Evolutionary conservation across 2,329 filamentous ascomycete species (phyloP).

Genomic region (Colletotrichum orchidophilum): DNA sequence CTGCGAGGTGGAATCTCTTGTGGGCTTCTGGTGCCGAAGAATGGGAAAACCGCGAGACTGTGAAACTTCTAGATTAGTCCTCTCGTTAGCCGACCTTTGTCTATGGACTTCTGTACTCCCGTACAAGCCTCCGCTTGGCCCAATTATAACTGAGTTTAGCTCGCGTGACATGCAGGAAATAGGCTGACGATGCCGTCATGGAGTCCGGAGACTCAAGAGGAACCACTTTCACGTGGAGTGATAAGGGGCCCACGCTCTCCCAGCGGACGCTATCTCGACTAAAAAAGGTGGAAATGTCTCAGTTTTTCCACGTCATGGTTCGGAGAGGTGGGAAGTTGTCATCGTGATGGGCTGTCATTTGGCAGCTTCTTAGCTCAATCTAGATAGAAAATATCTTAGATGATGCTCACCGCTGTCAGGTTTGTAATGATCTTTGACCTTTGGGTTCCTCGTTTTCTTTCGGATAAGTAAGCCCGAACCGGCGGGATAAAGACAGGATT

Average conservation of each 20-base stretch:
- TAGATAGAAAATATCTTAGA: not conserved
- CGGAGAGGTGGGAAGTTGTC: not conserved
- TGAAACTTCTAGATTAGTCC: not conserved
- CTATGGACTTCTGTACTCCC: not conserved
- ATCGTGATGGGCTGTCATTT: not conserved
- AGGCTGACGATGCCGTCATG: constrained; percentile 21
- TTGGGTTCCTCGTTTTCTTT: not conserved
- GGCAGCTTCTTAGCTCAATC: not conserved
- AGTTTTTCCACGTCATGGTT: not conserved
- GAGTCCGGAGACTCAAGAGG: not conserved
- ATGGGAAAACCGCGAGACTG: not conserved
- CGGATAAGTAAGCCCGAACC: not conserved
- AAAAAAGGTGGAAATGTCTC: not conserved
- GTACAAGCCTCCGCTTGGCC: not conserved
- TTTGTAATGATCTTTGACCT: not conserved
- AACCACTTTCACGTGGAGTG: not conserved
- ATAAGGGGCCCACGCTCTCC: not conserved
- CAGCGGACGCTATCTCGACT: not conserved
- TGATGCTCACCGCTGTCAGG: not conserved
- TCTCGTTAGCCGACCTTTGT: not conserved
- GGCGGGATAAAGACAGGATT: not conserved
- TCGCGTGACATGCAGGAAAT: not conserved
- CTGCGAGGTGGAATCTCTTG: not conserved
- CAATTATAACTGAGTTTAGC: not conserved
- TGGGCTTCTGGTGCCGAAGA: not conserved